phyloP scores from a whole-genome alignment of 495 filamentous ascomycete species.

The Neurospora intermedia region DNA sequence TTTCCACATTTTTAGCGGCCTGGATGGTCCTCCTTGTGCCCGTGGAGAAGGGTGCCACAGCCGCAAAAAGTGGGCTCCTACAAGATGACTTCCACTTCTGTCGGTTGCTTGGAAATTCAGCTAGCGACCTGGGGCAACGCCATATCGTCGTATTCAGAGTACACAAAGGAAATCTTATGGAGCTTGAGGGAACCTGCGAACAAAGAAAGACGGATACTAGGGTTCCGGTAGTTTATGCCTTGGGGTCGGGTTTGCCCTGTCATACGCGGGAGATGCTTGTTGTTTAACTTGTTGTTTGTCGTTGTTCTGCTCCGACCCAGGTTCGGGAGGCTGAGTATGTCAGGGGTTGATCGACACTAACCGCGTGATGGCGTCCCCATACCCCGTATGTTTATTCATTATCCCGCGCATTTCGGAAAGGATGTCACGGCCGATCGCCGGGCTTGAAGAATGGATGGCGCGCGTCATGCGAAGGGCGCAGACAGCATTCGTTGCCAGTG shows the following conservation, averaged over 20 bases:
- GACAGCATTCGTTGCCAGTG: not conserved
- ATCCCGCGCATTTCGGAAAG: not conserved
- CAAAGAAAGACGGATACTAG: not conserved
- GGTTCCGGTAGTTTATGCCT: not conserved
- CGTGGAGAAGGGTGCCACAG: conserved; percentile 6
- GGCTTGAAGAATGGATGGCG: not conserved
- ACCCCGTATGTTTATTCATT: not conserved
- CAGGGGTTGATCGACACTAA: not conserved
- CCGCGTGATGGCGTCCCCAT: not conserved
- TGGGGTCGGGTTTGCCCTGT: not conserved
- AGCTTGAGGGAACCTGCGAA: not conserved
- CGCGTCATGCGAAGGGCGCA: not conserved
- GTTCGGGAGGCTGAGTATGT: not conserved
- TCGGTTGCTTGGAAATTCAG: not conserved
- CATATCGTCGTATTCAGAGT: not conserved
- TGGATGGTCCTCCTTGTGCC: not conserved
- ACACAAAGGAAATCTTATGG: not conserved
- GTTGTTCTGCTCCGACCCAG: not conserved
- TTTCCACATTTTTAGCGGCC: not conserved
- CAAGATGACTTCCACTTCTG: not conserved
- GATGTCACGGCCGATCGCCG: not conserved
- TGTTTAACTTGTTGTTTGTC: not conserved
- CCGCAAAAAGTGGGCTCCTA: conserved; percentile 11
- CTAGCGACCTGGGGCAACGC: not conserved
- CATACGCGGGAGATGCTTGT: not conserved